Evolutionary conservation across 2,329 filamentous ascomycete genomes (phyloP).

Genomic region (Fusarium goolgardi): DNA sequence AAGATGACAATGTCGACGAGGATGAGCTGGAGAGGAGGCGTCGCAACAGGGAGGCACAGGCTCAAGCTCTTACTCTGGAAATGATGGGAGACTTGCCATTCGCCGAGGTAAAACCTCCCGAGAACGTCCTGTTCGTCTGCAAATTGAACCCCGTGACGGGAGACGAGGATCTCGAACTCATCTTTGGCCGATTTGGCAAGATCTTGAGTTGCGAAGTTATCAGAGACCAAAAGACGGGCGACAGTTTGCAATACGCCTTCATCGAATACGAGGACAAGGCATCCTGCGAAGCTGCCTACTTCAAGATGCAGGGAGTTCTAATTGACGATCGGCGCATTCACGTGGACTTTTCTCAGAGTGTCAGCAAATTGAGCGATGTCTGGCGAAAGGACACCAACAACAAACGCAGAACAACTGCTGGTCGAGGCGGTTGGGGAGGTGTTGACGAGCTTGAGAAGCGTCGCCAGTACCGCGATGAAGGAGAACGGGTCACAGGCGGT

Average conservation of each 20-base stretch:
- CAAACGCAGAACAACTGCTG: constrained; percentile 72
- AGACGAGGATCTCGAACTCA: constrained; percentile 92
- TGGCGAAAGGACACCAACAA: constrained; percentile 89
- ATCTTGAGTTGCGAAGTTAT: constrained; percentile 97
- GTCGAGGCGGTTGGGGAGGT: constrained; percentile 86
- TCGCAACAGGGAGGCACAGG: constrained; percentile 89
- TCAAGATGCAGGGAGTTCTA: constrained; percentile 98
- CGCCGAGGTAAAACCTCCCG: constrained; percentile 95
- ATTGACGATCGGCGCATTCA: constrained; percentile 98
- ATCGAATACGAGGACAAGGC: constrained; percentile 95
- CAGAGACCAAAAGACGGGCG: constrained; percentile 90
- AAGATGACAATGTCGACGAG: constrained; percentile 77
- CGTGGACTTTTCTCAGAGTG: constrained; percentile 98
- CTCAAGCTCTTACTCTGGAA: constrained; percentile 93
- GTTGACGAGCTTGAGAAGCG: constrained; percentile 89
- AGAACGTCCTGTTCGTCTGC: constrained; percentile 98
- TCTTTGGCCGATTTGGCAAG: constrained; percentile 96
- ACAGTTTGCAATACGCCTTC: constrained; percentile 96
- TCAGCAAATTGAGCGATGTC: constrained; percentile 84
- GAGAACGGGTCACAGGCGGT: constrained; percentile 57
- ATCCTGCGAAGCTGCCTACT: constrained; percentile 94
- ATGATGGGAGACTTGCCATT: constrained; percentile 98
- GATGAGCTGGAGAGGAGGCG: constrained; percentile 83
- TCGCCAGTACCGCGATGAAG: constrained; percentile 84
- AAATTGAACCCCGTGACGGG: constrained; percentile 97